Evolutionary conservation across 2,329 filamentous ascomycete genomes (phyloP).

Genomic region (Tolypocladium paradoxum): DNA sequence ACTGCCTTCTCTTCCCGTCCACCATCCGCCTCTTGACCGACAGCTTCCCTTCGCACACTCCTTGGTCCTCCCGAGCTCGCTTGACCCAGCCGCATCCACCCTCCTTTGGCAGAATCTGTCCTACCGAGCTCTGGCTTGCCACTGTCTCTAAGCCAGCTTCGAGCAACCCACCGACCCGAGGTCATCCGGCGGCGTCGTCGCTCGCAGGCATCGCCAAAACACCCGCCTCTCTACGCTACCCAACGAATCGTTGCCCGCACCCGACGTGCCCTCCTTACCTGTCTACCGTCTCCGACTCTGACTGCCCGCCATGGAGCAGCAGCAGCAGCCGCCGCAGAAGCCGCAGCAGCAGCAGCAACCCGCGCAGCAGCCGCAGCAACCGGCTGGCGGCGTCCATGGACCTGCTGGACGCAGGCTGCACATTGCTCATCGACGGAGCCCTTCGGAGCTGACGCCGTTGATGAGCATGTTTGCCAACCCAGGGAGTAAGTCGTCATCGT

Average conservation of each 20-base stretch:
- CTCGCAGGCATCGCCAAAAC: not conserved
- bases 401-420: conserved; percentile 83
- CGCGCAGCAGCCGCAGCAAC: conserved; percentile 39
- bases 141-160: conserved; percentile 10
- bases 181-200: not conserved
- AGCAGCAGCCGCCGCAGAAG: conserved; percentile 32
- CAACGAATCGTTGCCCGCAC: conserved; percentile 16
- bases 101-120: conserved; percentile 27
- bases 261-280: conserved; percentile 28
- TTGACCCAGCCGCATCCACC: conserved; percentile 18
- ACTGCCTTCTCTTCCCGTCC: conserved; percentile 28
- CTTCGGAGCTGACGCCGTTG: conserved; percentile 90
- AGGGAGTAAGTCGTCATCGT: conserved; percentile 43
- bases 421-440: conserved; percentile 93
- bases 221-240: conserved; percentile 10
- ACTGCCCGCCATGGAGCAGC: conserved; percentile 48
- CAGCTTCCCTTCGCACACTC: conserved; percentile 24
- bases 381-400: conserved; percentile 51
- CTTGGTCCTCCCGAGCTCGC: conserved; percentile 24
- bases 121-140: conserved; percentile 9
- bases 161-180: not conserved
- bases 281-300: conserved; percentile 26
- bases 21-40: conserved; percentile 24
- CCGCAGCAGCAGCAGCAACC: conserved; percentile 29
- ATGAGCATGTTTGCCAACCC: conserved; percentile 79